A percentile compares a stretch with the other conserved stretches of the same genome.
Evolutionary conservation across 2,329 filamentous ascomycete genomes (phyloP).

Genomic region (Cucurbitaria berberidis): DNA sequence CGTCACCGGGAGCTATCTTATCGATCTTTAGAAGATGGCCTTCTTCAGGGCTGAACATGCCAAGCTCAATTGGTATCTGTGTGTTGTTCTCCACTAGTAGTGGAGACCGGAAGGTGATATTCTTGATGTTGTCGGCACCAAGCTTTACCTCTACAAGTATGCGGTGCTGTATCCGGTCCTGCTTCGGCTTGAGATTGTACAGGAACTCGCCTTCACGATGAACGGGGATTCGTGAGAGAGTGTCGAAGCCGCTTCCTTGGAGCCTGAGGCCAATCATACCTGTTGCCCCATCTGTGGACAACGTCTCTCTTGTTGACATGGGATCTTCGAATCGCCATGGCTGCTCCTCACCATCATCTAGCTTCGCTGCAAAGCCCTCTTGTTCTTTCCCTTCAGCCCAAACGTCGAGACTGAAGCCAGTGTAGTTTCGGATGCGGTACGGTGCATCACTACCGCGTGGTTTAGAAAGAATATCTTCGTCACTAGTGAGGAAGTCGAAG

Average conservation of each 20-base stretch:
- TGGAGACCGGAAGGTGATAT: slow-evolving; percentile 92
- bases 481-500: slow-evolving; percentile 83
- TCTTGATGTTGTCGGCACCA: slow-evolving; percentile 95
- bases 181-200: slow-evolving; percentile 86
- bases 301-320: slow-evolving; percentile 91
- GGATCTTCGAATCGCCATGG: slow-evolving; percentile 98
- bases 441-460: slow-evolving; percentile 90
- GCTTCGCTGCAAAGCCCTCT: slow-evolving; percentile 72
- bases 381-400: slow-evolving; percentile 74
- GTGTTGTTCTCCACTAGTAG: slow-evolving; percentile 94
- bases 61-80: slow-evolving; percentile 92
- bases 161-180: slow-evolving; percentile 83
- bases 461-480: slow-evolving; percentile 92
- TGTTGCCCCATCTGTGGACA: slow-evolving; percentile 81
- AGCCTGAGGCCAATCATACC: slow-evolving; percentile 82
- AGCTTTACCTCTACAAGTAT: slow-evolving; percentile 90
- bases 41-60: slow-evolving; percentile 84
- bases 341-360: slow-evolving; percentile 87
- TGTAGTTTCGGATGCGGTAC: slow-evolving; percentile 93
- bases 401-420: slow-evolving; percentile 86
- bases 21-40: slow-evolving; percentile 96
- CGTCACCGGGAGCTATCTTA: slow-evolving; percentile 92
- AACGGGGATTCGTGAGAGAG: slow-evolving; percentile 83
- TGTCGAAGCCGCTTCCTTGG: slow-evolving; percentile 93
- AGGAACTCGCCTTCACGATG: slow-evolving; percentile 93